Base-by-base conservation (phyloP, 352 stramenopile genomes). In the Blastocystis sp. region DNA sequence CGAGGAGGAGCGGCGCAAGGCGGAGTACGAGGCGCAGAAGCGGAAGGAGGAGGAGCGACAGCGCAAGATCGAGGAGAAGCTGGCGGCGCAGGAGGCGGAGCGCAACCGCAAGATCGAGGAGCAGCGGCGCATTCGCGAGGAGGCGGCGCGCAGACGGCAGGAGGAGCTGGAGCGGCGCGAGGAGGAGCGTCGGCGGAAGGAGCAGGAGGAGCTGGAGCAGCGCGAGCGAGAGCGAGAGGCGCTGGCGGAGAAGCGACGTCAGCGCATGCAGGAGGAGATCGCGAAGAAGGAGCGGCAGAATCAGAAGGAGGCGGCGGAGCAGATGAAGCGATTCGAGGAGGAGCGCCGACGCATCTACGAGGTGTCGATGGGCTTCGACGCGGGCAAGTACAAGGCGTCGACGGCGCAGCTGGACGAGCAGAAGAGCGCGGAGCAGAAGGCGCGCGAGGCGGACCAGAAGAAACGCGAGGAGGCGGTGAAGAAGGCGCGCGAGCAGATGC, bases 31-130 rank as follows among this genome's bases (percentile, higher is more conserved):
- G 38, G 24, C 10, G 34, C 65, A 76, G 65, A 76, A 76, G 65
- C 65, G 65, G 10, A 76, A 76, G 43, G 65, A 76, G 43, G 65
- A 76, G 43, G 65, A 76, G 65, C 65, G 65, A 0, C 65, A 76
- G 65, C 65, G 65, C 6, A n/a, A 38, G 10, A 76, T 76, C 43
- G 65, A 76, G 38, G 65, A 76, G 65, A n/a, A 38, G 19, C 14
- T 76, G 14, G 65, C 65, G 34, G 65, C 65, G 34, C 24, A 76
- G 65, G 24, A 76, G 65, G 65, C 65, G 43, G 65, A 76, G n/a
- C 34, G 65, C 38, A 52, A 76, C 14, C 10, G 24, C 7, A 76
- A 76, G 38, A 43, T 76, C 14, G 65, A 76, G n/a, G 65, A 76
- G 65, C 65, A 76, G 65, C 65, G 65, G 17, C 11, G 19, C 14